Evolutionary conservation across 2,329 filamentous ascomycete species (phyloP).

Genomic region (Ceratocystis alfenasii): DNA sequence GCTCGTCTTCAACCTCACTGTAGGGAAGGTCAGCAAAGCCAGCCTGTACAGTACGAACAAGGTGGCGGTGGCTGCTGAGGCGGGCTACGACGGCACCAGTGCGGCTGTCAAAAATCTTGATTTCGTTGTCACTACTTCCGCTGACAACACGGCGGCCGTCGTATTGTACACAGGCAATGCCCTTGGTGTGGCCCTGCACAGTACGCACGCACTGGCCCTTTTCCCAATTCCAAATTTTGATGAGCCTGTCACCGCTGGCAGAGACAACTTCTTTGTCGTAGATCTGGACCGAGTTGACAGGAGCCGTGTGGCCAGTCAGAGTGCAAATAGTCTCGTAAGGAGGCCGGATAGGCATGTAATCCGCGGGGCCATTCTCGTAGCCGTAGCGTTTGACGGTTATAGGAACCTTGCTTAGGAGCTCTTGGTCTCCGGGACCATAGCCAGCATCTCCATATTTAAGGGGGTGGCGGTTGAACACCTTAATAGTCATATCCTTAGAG

Average conservation of each 20-base stretch:
- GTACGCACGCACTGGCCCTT: slow-evolving; percentile 65
- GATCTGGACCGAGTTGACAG: slow-evolving; percentile 93
- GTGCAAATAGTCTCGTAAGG: slow-evolving; percentile 68
- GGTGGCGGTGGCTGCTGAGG: slow-evolving; percentile 64
- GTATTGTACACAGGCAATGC: slow-evolving; percentile 95
- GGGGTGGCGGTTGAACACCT: slow-evolving; percentile 75
- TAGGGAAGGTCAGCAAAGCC: slow-evolving; percentile 83
- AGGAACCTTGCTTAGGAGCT: slow-evolving; percentile 41
- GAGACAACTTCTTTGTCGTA: slow-evolving; percentile 78
- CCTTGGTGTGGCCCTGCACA: slow-evolving; percentile 78
- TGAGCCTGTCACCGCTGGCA: slow-evolving; percentile 81
- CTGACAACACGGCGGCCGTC: slow-evolving; percentile 88
- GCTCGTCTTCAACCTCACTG: slow-evolving; percentile 60
- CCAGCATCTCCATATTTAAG: slow-evolving; percentile 50
- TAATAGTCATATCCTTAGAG: slow-evolving; percentile 94
- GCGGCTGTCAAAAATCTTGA: slow-evolving; percentile 83
- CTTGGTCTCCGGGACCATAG: slow-evolving; percentile 32
- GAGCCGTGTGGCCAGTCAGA: slow-evolving; percentile 74
- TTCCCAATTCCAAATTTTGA: slow-evolving; percentile 90
- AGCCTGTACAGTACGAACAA: slow-evolving; percentile 90
- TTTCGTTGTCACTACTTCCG: slow-evolving; percentile 89
- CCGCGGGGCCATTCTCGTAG: slow-evolving; percentile 37
- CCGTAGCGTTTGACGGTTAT: slow-evolving; percentile 43
- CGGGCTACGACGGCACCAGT: slow-evolving; percentile 84
- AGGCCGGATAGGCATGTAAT: slow-evolving; percentile 41